These are phyloP conservation scores for Neurospora sp. DNA, from an alignment of 495 filamentous ascomycete genomes.

Conservation along the genomic window DNA sequence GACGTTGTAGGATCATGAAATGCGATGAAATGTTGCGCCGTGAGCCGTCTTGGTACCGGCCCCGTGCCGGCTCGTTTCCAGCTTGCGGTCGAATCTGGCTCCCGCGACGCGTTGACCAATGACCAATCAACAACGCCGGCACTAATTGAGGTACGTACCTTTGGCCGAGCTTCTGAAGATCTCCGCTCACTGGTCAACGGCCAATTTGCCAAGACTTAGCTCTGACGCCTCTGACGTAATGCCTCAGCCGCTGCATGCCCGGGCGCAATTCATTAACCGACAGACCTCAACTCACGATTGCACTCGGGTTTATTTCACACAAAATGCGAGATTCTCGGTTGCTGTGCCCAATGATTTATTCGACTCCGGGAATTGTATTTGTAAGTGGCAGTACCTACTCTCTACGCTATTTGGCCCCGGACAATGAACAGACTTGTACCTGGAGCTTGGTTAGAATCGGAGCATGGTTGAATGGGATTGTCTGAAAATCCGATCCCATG, in stretches of 20 bases:
- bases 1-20: not conserved
- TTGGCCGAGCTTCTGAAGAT: not conserved
- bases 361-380: not conserved
- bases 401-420: not conserved
- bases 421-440: not conserved
- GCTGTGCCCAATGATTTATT: not conserved
- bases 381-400: not conserved
- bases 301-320: not conserved
- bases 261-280: not conserved
- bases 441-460: not conserved
- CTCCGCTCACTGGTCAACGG: not conserved
- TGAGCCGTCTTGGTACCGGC: not conserved
- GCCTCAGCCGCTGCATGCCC: not conserved
- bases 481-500: not conserved
- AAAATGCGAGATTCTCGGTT: not conserved
- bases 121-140: not conserved
- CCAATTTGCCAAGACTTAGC: conserved; percentile 2
- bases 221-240: conserved; percentile 12
- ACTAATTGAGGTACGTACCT: not conserved
- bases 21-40: not conserved
- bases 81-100: not conserved
- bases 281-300: not conserved
- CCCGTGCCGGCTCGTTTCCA: not conserved
- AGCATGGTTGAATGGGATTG: not conserved
- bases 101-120: not conserved